Base-by-base conservation (phyloP, 805 yeast genomes). In the Hanseniaspora nectarophila region DNA sequence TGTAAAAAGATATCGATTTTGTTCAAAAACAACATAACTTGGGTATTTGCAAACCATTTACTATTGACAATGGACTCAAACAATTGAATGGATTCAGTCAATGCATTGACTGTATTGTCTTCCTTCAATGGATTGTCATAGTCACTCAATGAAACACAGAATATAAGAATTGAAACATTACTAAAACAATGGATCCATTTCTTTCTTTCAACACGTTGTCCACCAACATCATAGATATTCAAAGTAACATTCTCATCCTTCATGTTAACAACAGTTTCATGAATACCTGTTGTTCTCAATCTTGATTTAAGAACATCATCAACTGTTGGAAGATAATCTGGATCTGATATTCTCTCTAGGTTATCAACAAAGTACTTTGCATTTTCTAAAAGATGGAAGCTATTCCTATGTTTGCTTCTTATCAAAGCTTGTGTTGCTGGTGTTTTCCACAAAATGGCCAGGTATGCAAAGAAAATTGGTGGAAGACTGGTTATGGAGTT, bases 151-250 rank as follows among this genome's bases (percentile, higher is more conserved):
- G 97, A 88, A 21, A 88, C 95, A 66, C 96, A 88, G 63, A 88
- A 89, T 55, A 89, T 85, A 47, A 89, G 82, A 44, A 85, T 73
- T 0, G 95, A 84, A 32, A 89, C 96, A 59, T 88, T 87, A 65
- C 88, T 95, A 61, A 92, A 92, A 63, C 95, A 86, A 67, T 92
- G 94, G 56, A 92, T 88, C 98, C 98, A 92, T 67, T 92, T 90
- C 62, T 85, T 85, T 51, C 98, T 80, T 70, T 92, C 98, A 3
- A 94, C 80, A 60, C 98, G 73, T 67, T 92, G 98, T 1, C 97
- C 97, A 56, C 97, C 97, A 45, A 89, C 96, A 65, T 89, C 97
- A 61, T 72, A 80, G 59, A 82, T 71, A 59, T 80, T 85, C 46
- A 82, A 68, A 59, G 75, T 74, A 38, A 81, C 63, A 44, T 58